Conservation (phyloP, 257 asterid species). For the Leptodermis oblonga region DNA sequence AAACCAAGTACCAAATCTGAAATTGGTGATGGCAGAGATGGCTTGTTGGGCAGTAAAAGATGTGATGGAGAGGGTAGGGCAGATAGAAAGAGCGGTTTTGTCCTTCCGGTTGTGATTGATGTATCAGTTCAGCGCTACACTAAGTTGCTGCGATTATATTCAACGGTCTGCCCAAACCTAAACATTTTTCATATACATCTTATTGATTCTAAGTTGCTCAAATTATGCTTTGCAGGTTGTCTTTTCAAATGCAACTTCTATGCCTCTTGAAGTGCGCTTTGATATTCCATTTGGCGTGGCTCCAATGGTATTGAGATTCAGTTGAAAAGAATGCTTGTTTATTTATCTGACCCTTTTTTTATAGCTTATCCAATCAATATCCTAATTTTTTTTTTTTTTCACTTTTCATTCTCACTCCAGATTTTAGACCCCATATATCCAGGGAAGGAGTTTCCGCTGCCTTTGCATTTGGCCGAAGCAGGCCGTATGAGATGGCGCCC, state of each 20-base stretch:
- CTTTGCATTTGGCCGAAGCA: conserved; percentile 92
- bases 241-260: conserved; percentile 68
- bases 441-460: conserved; percentile 94
- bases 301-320: conserved; percentile 60
- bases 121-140: conserved; percentile 81
- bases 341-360: not conserved
- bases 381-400: not conserved
- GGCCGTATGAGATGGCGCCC: conserved; percentile 97
- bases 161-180: conserved; percentile 58
- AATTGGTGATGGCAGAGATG: conserved; percentile 32
- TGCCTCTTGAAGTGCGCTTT: conserved; percentile 82
- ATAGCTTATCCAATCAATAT: not conserved
- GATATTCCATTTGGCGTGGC: conserved; percentile 95
- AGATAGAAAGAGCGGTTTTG: conserved; percentile 53
- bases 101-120: conserved; percentile 89
- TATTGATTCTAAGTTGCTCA: conserved; percentile 22
- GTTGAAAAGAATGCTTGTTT: not conserved
- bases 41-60: conserved; percentile 33
- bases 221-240: conserved; percentile 67
- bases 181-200: conserved; percentile 9
- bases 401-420: conserved; percentile 35
- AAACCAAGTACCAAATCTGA: conserved; percentile 54
- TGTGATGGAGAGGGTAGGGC: conserved; percentile 38
- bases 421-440: conserved; percentile 88
- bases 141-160: conserved; percentile 77